Conservation (phyloP, 2,329 filamentous ascomycete genomes). For the Microsporum canis region DNA sequence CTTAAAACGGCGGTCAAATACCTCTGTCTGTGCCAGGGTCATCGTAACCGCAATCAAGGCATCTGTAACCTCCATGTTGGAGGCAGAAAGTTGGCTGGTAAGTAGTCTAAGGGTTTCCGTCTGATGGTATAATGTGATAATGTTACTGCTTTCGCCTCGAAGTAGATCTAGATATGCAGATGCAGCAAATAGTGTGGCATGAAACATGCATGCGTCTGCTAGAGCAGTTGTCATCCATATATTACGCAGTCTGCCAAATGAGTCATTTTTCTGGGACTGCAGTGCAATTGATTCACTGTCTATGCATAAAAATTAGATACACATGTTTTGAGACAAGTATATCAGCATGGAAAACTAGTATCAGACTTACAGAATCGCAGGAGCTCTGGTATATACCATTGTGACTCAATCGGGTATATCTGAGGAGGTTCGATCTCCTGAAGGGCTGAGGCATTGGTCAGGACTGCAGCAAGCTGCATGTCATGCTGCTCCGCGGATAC, state of each 20-base stretch:
- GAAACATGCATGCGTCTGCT: conserved; percentile 7
- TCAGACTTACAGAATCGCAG: conserved; percentile 7
- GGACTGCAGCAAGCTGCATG: background rate
- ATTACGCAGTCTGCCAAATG: conserved; percentile 2
- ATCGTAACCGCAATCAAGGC: conserved; percentile 7
- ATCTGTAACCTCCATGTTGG: conserved; percentile 2
- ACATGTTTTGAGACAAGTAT: background rate
- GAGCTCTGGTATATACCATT: conserved; percentile 10
- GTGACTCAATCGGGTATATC: conserved; percentile 5
- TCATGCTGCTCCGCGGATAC: background rate
- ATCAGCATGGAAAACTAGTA: background rate
- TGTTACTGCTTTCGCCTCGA: conserved; percentile 2
- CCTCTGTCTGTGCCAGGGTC: conserved; percentile 9
- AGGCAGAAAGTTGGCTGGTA: background rate
- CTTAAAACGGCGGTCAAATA: background rate
- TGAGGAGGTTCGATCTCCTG: conserved; percentile 1
- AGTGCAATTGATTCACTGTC: background rate
- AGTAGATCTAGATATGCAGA: conserved; percentile 9
- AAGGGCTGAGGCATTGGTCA: background rate
- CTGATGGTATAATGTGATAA: conserved; percentile 8
- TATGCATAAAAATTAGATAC: background rate
- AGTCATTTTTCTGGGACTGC: background rate
- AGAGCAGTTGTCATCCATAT: conserved; percentile 8
- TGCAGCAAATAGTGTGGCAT: conserved; percentile 7
- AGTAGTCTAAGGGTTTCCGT: conserved; percentile 7